These are phyloP conservation scores for Tricholoma sp. DNA, from an alignment of 768 basidiomycete genomes.

Conservation along the genomic window DNA sequence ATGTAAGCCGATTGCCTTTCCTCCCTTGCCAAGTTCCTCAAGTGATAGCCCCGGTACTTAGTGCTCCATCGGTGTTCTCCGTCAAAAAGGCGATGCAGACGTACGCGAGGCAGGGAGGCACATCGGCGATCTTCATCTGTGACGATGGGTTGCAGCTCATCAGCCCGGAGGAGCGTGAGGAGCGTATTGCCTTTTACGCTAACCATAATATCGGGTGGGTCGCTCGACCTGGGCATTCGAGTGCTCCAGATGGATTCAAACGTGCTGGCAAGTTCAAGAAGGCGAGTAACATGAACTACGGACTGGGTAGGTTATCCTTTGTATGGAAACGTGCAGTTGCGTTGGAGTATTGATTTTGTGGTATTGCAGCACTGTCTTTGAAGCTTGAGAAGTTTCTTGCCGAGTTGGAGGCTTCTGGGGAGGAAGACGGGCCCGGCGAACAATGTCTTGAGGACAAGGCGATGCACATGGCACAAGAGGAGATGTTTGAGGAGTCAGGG, in stretches of 20 bases:
- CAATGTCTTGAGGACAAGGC: constrained; percentile 67
- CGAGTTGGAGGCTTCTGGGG: constrained; percentile 37
- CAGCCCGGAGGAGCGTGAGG: constrained; percentile 53
- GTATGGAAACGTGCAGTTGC: neutral
- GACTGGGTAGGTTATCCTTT: constrained; percentile 30
- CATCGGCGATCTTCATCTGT: constrained; percentile 74
- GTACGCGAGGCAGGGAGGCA: constrained; percentile 78
- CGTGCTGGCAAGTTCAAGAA: constrained; percentile 92
- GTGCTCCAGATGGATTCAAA: constrained; percentile 80
- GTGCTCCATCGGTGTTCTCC: constrained; percentile 69
- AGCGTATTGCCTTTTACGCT: constrained; percentile 72
- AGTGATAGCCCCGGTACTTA: constrained; percentile 14
- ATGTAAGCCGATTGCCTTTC: constrained; percentile 45
- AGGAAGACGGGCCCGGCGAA: constrained; percentile 31
- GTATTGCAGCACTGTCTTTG: constrained; percentile 44
- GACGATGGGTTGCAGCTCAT: constrained; percentile 81
- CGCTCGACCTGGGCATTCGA: constrained; percentile 70
- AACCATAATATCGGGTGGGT: constrained; percentile 75
- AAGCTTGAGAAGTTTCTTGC: constrained; percentile 51
- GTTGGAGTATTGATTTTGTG: constrained; percentile 2
- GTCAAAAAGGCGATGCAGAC: constrained; percentile 85
- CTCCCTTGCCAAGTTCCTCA: neutral
- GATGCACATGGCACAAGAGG: constrained; percentile 67
- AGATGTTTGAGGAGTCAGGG: constrained; percentile 57
- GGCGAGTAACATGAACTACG: constrained; percentile 78